Base-by-base conservation (phyloP, 306 rosid genomes). In the Sechiopsis laciniata region DNA sequence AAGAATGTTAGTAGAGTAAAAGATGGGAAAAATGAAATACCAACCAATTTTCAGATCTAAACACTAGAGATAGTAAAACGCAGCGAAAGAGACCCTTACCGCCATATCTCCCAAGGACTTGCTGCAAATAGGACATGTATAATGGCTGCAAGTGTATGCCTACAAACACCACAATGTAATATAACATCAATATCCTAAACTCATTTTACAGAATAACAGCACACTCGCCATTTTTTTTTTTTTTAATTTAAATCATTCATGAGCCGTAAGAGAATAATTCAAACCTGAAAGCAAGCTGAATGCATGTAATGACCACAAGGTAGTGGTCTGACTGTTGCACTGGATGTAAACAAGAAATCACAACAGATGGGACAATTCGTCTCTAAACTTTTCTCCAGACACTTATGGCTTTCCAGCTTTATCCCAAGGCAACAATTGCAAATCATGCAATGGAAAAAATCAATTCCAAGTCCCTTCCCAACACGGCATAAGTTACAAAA, bases 271-370 rank as follows among this genome's bases (percentile, higher is more conserved):
- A 45, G 55, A 59, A 45, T 51, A 69, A 55, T 51, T 80, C 51
- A 76, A 71, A 95, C 99, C 99, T 95, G 99, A 84, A 95, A 95
- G 86, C 99, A 95, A 80, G 97, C 95, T 42, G 99, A 95, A 85
- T 95, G 99, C 99, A 95, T 95, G 84, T 91, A 95, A 82, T 95
- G 99, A 62, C 99, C 99, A 82, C 99, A 95, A 11, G 97, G 95
- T 75, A 91, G 89, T 70, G 89, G 91, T 79, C 99, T 87, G 78
- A 95, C 96, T 6, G 97, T 86, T 58, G 96, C 95, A 84, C 97
- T 95, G 73, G 99, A 95, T 74, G 99, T 95, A 79, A 95, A 95
- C 11, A 95, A 78, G 81, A 88, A 89, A 26, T 95, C 99, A 19
- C 97, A 91, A 85, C 99, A 95, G 77, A 95, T 95, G 73, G 99